Evolutionary conservation across 169 alveolate species (phyloP), one percentile per base, ranked within the genome.

Genomic region (Cryptosporidium canis): DNA sequence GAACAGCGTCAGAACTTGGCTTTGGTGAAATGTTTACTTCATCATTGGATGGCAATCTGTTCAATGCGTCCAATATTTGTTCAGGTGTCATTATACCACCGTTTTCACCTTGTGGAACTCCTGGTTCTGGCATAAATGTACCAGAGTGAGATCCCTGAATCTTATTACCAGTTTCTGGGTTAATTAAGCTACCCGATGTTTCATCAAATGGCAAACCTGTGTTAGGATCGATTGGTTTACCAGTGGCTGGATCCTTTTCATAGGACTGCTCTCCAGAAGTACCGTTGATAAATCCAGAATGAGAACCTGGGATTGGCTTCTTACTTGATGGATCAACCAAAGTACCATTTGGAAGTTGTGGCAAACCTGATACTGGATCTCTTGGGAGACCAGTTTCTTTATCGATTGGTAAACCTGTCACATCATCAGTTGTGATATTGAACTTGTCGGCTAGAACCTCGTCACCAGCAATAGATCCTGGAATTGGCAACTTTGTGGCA

Each of bases 381-480:
- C 43, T 77, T 39, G 87, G 87, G 16, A 77, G 61, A 61, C 87
- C 87, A 29, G 87, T 77, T 61, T 1, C 39, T 12, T 12, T 6
- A 77, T 77, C 87, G 58, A 77, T 77, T 7, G 87, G 87, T 33
- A 77, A 61, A 39, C 87, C 87, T 3, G 72, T 58, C 4, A 21
- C 64, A 5, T 65, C 61, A 77, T 77, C 87, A 3, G 87, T 77
- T 56, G 61, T 61, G 29, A 77, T 77, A 24, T 77, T 43, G 6
- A 35, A 39, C 18, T 39, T 35, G 7, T 58, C 72, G 27, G 87
- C 37, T 24, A 77, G 87, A 6, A 58, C 35, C 45, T 55, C 51
- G 58, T 77, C 87, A 77, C 87, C 87, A 21, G 87, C 70, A 58
- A 58, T 77, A 24, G 87, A 58, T 39, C 72, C 87, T n/a, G 87